Evolutionary conservation across 495 filamentous ascomycete species (phyloP), one percentile per base, ranked within the genome.

Genomic region (Aspergillus wentii): DNA sequence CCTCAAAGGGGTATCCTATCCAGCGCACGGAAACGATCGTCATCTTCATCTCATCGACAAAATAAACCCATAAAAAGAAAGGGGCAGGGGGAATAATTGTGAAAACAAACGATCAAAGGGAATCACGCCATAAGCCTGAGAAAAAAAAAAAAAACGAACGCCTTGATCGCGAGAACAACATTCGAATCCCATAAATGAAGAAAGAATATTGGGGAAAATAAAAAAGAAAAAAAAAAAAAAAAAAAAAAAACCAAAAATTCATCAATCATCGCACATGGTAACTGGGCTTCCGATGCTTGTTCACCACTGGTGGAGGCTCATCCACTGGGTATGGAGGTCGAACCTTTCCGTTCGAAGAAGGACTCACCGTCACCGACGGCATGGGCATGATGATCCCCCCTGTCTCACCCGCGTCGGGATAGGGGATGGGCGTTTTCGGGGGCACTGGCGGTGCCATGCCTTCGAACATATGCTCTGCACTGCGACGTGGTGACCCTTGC

Each of bases 201-300:
- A n/a, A n/a, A n/a, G n/a, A n/a, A n/a, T n/a, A n/a, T n/a, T n/a
- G n/a, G 18, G 14, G 19, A 22, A 32, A 35, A 29, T 22, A 28
- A 35, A 38, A 15, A 17, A 5, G 14, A 39, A 29, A 44, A 25
- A 41, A 37, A 41, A 34, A 33, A 40, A 30, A 20, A 43, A 17
- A 22, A 47, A 16, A 16, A 42, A 40, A 30, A 32, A 32, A 17
- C 6, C n/a, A 15, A 22, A 19, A 8, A 41, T 26, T 13, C 38
- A 25, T 33, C 8, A 31, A 55, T 72, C 62, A 80, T 44, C 76
- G 66, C 35, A 72, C 64, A 43, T 72, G 72, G 50, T 82, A 89
- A 43, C 86, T 82, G 7, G 89, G 89, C 60, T 96, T 96, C 53
- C 82, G 79, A 38, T 84, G 81, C 69, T 83, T 78, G 47, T 94